These are phyloP conservation scores for Aspergillus novoparasiticus DNA, from an alignment of 2,329 filamentous ascomycete species.

Conservation along the genomic window DNA sequence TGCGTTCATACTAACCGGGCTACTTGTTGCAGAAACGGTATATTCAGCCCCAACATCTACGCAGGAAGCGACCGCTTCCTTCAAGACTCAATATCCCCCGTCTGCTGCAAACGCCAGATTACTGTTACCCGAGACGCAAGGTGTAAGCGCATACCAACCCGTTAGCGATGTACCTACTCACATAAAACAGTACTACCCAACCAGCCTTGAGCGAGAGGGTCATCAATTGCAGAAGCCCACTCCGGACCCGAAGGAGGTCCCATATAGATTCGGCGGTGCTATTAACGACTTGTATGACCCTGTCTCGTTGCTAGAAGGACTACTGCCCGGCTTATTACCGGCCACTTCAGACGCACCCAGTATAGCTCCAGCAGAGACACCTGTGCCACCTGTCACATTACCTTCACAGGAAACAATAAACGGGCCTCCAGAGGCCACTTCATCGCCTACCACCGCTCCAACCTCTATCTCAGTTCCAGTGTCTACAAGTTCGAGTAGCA, in stretches of 20 bases:
- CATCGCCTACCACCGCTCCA: background rate
- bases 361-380: conserved; percentile 3
- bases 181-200: conserved; percentile 32
- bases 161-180: conserved; percentile 14
- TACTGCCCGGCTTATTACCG: conserved; percentile 10
- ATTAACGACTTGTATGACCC: conserved; percentile 20
- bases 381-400: background rate
- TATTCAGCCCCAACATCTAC: conserved; percentile 27
- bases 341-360: background rate
- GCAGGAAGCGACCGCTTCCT: conserved; percentile 20
- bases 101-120: conserved; percentile 29
- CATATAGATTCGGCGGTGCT: conserved; percentile 18
- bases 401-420: background rate
- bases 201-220: conserved; percentile 34
- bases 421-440: background rate
- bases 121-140: conserved; percentile 27
- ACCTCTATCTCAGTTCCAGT: background rate
- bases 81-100: conserved; percentile 43
- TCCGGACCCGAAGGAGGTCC: conserved; percentile 15
- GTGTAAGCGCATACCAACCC: conserved; percentile 29
- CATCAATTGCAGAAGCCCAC: conserved; percentile 32
- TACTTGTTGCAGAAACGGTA: conserved; percentile 33
- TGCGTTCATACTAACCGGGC: conserved; percentile 39
- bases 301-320: conserved; percentile 12
- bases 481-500: background rate